Conservation (phyloP, 768 basidiomycete species). For the Phanerochaete sordida region DNA sequence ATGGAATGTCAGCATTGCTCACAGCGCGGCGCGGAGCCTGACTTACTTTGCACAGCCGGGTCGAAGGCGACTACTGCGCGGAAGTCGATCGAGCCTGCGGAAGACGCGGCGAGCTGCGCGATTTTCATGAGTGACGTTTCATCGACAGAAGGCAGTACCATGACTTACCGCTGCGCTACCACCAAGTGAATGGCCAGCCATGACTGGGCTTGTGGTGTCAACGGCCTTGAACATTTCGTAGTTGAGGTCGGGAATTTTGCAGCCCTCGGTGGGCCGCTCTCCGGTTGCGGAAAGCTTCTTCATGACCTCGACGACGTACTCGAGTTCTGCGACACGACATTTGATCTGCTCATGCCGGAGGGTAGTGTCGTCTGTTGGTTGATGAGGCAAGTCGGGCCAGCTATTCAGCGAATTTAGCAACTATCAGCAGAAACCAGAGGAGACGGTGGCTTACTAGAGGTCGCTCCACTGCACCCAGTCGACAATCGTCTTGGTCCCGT, state of each 20-base stretch:
- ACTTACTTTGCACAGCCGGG: slow-evolving; percentile 24
- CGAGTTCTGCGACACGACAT: slow-evolving; percentile 37
- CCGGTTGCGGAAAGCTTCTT: slow-evolving; percentile 8
- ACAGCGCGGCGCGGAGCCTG: slow-evolving; percentile 3
- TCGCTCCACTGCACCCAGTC: slow-evolving; percentile 30
- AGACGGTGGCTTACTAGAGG: slow-evolving; percentile 16
- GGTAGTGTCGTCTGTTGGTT: slow-evolving; percentile 29
- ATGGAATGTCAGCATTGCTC: not conserved
- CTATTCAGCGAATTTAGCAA: too few relatives aligned
- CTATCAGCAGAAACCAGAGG: too few relatives aligned
- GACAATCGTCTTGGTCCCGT: slow-evolving; percentile 21
- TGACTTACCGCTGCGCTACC: slow-evolving; percentile 26
- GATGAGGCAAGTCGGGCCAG: slow-evolving; percentile 29
- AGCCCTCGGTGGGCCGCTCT: not conserved
- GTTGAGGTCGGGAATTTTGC: slow-evolving; percentile 1
- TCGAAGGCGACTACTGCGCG: slow-evolving; percentile 27
- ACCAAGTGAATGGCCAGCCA: slow-evolving; percentile 32
- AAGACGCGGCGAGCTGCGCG: slow-evolving; percentile 24
- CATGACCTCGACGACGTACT: slow-evolving; percentile 27
- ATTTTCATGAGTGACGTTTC: not conserved
- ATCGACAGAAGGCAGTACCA: not conserved
- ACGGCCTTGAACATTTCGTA: slow-evolving; percentile 22
- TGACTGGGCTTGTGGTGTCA: slow-evolving; percentile 20
- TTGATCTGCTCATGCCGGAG: slow-evolving; percentile 28
- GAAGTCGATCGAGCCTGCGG: slow-evolving; percentile 21